Evolutionary conservation across 306 rosid genomes (phyloP), one percentile per base, ranked within the genome.

Genomic region (Dryas octopetala): DNA sequence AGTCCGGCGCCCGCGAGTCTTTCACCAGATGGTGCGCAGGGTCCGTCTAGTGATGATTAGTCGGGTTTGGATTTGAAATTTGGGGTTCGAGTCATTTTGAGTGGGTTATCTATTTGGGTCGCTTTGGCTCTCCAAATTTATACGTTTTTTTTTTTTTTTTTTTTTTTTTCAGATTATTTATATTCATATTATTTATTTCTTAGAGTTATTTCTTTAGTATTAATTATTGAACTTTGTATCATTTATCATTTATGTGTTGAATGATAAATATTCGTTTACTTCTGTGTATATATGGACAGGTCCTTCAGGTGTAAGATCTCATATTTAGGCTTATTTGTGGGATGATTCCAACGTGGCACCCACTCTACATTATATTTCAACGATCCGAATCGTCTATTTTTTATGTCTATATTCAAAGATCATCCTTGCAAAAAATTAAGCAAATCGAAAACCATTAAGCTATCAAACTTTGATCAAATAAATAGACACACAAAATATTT

Each of bases 1-100:
- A 88, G 45, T 6, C 43, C 78, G 11, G 78, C 96, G 7, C 88
- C 96, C 63, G 83, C 79, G 0, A 85, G 82, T 70, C 70, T 83
- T 8, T 80, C 97, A 0, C 89, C 98, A 41, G 98, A 82, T 5
- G 59, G 81, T 23, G 86, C 91, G 3, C 83, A 47, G 70, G 84
- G 83, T 53, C 88, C 88, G 4, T 84, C 50, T 1, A 79, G 69
- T 1, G 97, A 89, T 46, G 86, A 84, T 8, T 88, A 91, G 79
- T 89, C 96, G 72, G 85, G 91, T 48, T 78, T 88, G 41, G 64
- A 40, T 47, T 79, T 87, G 2, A 76, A 16, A 65, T 38, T 66
- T 47, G 76, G 74, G 66, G 82, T 80, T 53, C 67, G 81, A 62
- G 61, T 75, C 53, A 6, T 87, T 59, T 50, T 91, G 66, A 32